Conservation (phyloP, 441 rosid genomes). For the Arabidopsis lyrata region DNA sequence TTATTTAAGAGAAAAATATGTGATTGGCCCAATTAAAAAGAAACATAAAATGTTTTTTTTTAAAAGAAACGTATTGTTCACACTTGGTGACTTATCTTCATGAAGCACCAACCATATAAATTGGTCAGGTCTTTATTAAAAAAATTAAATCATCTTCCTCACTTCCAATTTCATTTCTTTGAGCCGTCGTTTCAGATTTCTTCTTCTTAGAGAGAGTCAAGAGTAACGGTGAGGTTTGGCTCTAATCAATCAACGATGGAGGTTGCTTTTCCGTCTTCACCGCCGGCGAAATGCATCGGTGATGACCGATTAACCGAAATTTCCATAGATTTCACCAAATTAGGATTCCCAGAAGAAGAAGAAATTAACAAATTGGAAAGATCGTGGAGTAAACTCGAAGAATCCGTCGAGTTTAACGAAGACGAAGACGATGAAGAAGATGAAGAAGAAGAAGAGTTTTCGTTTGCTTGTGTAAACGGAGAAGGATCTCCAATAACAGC, state of each 20-base stretch:
- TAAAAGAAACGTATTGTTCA: conserved; percentile 1
- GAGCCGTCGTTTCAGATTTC: conserved; percentile 37
- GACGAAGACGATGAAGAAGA: background rate
- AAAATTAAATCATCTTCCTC: background rate
- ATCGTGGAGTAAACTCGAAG: conserved; percentile 45
- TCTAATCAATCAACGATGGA: conserved; percentile 37
- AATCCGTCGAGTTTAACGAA: conserved; percentile 32
- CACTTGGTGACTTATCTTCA: conserved; percentile 25
- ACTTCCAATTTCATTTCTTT: conserved; percentile 24
- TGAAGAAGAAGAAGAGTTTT: conserved; percentile 63
- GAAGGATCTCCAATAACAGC: conserved; percentile 70
- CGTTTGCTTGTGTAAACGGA: conserved; percentile 60
- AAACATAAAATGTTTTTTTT: background rate
- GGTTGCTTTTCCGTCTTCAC: conserved; percentile 25
- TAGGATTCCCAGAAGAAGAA: conserved; percentile 19
- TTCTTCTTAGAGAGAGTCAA: background rate
- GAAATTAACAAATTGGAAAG: conserved; percentile 6
- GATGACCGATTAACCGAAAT: conserved; percentile 41
- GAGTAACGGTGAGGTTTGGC: background rate
- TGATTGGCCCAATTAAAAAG: background rate
- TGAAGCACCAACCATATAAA: conserved; percentile 35
- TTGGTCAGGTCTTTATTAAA: background rate
- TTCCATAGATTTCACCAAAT: conserved; percentile 47
- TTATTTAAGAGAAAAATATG: background rate
- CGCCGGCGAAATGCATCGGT: conserved; percentile 34